phyloP scores from a whole-genome alignment of 495 filamentous ascomycete genomes.

The Astrothelium macrocarpum region DNA sequence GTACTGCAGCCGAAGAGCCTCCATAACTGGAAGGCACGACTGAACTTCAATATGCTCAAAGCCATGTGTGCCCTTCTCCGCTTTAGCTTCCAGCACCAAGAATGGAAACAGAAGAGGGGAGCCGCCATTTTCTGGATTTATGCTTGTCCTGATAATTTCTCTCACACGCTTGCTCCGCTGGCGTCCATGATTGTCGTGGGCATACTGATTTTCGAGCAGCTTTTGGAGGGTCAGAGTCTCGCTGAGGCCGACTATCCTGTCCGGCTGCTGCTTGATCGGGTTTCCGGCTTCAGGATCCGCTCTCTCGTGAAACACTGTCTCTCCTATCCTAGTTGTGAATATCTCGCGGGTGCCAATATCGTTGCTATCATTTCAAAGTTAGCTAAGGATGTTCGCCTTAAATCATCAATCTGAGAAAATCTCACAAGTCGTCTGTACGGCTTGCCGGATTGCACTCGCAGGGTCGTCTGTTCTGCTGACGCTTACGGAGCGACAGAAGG shows the following conservation, averaged over 20 bases:
- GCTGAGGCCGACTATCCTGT: slow-evolving; percentile 7
- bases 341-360: slow-evolving; percentile 8
- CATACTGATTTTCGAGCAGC: slow-evolving; percentile 3
- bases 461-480: slow-evolving; percentile 3
- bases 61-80: slow-evolving; percentile 12
- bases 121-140: slow-evolving; percentile 9
- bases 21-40: slow-evolving; percentile 15
- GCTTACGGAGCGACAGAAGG: not conserved
- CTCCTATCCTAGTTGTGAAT: slow-evolving; percentile 8
- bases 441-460: slow-evolving; percentile 10
- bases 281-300: not conserved
- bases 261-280: not conserved
- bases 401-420: not conserved
- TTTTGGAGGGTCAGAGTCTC: not conserved
- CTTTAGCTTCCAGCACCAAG: slow-evolving; percentile 19
- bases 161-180: not conserved
- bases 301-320: not conserved
- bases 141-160: slow-evolving; percentile 2
- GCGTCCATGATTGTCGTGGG: not conserved
- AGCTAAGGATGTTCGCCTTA: not conserved
- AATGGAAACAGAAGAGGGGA: slow-evolving; percentile 17
- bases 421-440: slow-evolving; percentile 12
- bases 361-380: not conserved
- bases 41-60: slow-evolving; percentile 18
- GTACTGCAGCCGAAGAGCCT: slow-evolving; percentile 9